phyloP scores from a whole-genome alignment of 2,329 filamentous ascomycete genomes.

The Aureobasidium sp. region DNA sequence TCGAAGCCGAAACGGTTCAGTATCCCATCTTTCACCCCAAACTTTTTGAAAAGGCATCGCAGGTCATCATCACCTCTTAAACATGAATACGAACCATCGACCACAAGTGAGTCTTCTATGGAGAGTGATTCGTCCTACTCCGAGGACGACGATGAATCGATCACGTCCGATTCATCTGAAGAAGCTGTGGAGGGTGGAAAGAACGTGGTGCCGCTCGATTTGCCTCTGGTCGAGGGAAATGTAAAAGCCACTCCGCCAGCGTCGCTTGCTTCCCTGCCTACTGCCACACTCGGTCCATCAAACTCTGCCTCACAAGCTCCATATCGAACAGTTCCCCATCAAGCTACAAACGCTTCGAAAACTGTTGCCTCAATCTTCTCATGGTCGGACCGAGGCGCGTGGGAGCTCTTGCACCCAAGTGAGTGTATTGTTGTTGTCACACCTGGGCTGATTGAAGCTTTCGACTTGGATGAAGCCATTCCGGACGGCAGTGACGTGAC shows the following conservation, averaged over 20 bases:
- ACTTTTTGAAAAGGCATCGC: slow-evolving; percentile 46
- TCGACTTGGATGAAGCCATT: slow-evolving; percentile 46
- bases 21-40: slow-evolving; percentile 30
- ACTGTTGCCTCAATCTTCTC: slow-evolving; percentile 55
- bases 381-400: slow-evolving; percentile 57
- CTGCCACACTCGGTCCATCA: slow-evolving; percentile 63
- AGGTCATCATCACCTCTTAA: slow-evolving; percentile 89
- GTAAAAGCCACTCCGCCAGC: slow-evolving; percentile 32
- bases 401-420: slow-evolving; percentile 54
- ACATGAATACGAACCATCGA: slow-evolving; percentile 91
- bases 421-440: slow-evolving; percentile 58
- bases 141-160: slow-evolving; percentile 40
- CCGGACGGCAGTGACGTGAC: slow-evolving; percentile 35
- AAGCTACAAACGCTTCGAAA: slow-evolving; percentile 44
- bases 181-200: slow-evolving; percentile 28
- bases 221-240: slow-evolving; percentile 14
- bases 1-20: slow-evolving; percentile 17
- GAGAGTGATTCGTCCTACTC: slow-evolving; percentile 50
- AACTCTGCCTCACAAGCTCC: slow-evolving; percentile 75
- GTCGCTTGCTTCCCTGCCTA: slow-evolving; percentile 25
- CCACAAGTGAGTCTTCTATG: slow-evolving; percentile 55
- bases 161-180: slow-evolving; percentile 47
- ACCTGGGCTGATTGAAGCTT: slow-evolving; percentile 59
- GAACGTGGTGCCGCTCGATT: slow-evolving; percentile 23
- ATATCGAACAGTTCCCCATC: slow-evolving; percentile 46